Evolutionary conservation across 2,329 filamentous ascomycete genomes (phyloP).

Genomic region (Sporothrix variecibatus): DNA sequence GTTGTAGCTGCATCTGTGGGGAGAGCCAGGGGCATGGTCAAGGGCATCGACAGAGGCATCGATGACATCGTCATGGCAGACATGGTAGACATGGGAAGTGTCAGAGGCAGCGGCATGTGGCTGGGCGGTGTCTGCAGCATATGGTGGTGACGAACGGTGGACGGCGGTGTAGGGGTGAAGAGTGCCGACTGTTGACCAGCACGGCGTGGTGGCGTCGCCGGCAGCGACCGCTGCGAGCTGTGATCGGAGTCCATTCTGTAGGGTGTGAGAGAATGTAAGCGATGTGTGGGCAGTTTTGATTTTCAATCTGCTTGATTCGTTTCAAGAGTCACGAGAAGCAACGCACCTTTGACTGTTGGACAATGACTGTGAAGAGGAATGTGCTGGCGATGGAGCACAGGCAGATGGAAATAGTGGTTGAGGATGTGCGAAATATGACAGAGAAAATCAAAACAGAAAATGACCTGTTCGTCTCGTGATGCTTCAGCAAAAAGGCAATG

Average conservation of each 20-base stretch:
- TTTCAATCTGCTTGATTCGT: background rate
- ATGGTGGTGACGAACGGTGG: background rate
- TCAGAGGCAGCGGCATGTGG: background rate
- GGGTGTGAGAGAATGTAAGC: background rate
- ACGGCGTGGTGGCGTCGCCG: background rate
- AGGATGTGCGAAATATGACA: background rate
- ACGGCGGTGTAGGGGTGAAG: background rate
- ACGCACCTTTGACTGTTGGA: background rate
- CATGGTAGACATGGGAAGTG: background rate
- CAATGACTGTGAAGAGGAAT: background rate
- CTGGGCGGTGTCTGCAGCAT: background rate
- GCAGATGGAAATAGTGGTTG: background rate
- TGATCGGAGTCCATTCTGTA: background rate
- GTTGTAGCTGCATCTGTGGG: background rate
- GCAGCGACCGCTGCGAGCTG: background rate
- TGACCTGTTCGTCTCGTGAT: constrained; percentile 1
- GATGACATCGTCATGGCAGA: background rate
- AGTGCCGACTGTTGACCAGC: background rate
- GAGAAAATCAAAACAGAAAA: background rate
- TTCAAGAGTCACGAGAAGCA: background rate
- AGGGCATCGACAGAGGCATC: background rate
- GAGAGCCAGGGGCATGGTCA: background rate
- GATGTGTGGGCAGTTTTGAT: background rate
- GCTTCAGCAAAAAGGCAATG: background rate
- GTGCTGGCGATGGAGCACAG: background rate